phyloP scores from a whole-genome alignment of 352 stramenopile genomes.

The Blastocystis sp. region DNA sequence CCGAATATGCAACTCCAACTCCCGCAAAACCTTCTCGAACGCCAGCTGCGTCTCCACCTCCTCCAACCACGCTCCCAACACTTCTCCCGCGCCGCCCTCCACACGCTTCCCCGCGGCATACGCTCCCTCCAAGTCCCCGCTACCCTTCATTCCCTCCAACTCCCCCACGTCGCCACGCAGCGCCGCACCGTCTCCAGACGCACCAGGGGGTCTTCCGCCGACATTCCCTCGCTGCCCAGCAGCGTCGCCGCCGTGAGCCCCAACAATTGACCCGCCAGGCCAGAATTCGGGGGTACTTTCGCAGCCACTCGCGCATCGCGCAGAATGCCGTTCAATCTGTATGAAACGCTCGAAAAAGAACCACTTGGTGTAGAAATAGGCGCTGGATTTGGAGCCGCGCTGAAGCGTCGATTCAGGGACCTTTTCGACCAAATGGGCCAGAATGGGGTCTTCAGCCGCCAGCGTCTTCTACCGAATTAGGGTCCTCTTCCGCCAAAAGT shows the following conservation, averaged over 20 bases:
- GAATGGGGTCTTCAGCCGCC: background rate
- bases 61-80: background rate
- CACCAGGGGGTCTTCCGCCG: slow-evolving; percentile 3
- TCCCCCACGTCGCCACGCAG: background rate
- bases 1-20: background rate
- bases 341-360: background rate
- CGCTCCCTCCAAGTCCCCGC: background rate
- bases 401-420: background rate
- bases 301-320: slow-evolving; percentile 10
- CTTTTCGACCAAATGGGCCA: background rate
- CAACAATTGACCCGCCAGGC: slow-evolving; percentile 24
- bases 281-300: background rate
- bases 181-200: background rate
- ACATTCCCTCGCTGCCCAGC: slow-evolving; percentile 11
- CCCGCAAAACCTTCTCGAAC: slow-evolving; percentile 3
- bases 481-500: no score
- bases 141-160: background rate
- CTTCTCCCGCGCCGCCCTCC: background rate
- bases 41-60: background rate
- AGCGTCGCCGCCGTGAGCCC: background rate
- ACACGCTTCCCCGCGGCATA: background rate
- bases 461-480: background rate
- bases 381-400: background rate
- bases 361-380: background rate
- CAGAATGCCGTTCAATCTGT: background rate